Conservation (phyloP, 495 filamentous ascomycete genomes). For the Rusavskia elegans region DNA sequence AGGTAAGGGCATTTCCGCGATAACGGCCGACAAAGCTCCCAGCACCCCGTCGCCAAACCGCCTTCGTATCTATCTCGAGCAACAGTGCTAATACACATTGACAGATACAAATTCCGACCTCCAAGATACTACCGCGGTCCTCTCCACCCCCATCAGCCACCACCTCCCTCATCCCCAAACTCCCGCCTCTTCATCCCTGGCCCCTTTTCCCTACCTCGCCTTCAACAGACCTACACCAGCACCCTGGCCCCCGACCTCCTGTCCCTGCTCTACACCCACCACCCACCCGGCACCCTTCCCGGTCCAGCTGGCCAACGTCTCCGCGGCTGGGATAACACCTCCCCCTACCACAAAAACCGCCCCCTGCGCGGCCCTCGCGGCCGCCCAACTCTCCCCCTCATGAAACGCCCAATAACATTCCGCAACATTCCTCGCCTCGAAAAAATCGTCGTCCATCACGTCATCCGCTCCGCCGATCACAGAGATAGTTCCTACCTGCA, state of each 20-base stretch:
- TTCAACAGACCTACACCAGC: slow-evolving; percentile 76
- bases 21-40: background rate
- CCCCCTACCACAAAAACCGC: slow-evolving; percentile 85
- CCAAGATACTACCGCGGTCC: slow-evolving; percentile 90
- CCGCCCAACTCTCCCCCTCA: slow-evolving; percentile 42
- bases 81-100: background rate
- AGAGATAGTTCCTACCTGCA: slow-evolving; percentile 50
- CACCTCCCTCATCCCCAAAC: slow-evolving; percentile 63
- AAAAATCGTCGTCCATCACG: slow-evolving; percentile 65
- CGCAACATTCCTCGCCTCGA: slow-evolving; percentile 69
- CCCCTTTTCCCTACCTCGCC: slow-evolving; percentile 75
- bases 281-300: slow-evolving; percentile 52
- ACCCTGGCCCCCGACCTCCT: slow-evolving; percentile 83
- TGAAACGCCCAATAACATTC: slow-evolving; percentile 66
- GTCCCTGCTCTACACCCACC: slow-evolving; percentile 72
- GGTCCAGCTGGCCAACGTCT: slow-evolving; percentile 52
- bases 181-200: slow-evolving; percentile 86
- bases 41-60: too few relatives aligned
- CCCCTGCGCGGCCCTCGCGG: slow-evolving; percentile 71
- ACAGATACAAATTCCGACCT: slow-evolving; percentile 79
- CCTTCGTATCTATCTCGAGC: slow-evolving; percentile 6
- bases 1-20: slow-evolving; percentile 29
- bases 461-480: slow-evolving; percentile 33
- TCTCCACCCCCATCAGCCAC: slow-evolving; percentile 79
- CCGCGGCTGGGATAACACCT: slow-evolving; percentile 74